Conservation (phyloP, 129 eudicot species). For the Mikania micrantha region DNA sequence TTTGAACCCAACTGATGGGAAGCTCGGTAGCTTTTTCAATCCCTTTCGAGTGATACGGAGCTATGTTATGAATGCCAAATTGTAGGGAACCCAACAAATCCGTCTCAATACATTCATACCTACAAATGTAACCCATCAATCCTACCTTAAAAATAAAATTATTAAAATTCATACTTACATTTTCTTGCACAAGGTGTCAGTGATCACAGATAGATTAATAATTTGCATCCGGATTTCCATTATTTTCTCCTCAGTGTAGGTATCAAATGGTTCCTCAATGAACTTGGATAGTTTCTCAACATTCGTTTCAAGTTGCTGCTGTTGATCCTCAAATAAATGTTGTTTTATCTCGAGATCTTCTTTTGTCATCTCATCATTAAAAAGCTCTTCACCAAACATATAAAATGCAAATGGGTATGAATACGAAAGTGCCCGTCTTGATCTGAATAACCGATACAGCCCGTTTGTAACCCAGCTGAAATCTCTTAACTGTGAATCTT, state of each 20-base stretch:
- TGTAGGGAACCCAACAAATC: conserved; percentile 79
- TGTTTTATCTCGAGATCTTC: conserved; percentile 78
- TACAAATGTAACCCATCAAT: conserved; percentile 32
- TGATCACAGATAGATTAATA: conserved; percentile 74
- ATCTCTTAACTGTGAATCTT: conserved; percentile 60
- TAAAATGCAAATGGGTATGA: conserved; percentile 95
- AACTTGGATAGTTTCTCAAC: conserved; percentile 80
- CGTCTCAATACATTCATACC: conserved; percentile 94
- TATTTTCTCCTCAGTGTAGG: conserved; percentile 40
- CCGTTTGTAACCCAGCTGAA: conserved; percentile 96
- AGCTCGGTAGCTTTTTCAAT: conserved; percentile 84
- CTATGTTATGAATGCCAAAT: conserved; percentile 63
- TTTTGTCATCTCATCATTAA: conserved; percentile 76
- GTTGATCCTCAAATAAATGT: conserved; percentile 92
- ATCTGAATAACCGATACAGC: conserved; percentile 76
- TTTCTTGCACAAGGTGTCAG: conserved; percentile 81
- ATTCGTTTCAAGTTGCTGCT: conserved; percentile 88
- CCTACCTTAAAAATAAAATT: background rate
- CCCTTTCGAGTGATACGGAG: conserved; percentile 86
- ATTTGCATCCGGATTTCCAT: conserved; percentile 77
- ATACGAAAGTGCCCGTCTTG: conserved; percentile 82
- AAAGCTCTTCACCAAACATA: conserved; percentile 92
- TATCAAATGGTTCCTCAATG: conserved; percentile 85
- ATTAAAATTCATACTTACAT: conserved; percentile 49
- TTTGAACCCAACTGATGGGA: conserved; percentile 29